phyloP scores from a whole-genome alignment of 2,329 filamentous ascomycete genomes.

The Herpotrichia juniperi region DNA sequence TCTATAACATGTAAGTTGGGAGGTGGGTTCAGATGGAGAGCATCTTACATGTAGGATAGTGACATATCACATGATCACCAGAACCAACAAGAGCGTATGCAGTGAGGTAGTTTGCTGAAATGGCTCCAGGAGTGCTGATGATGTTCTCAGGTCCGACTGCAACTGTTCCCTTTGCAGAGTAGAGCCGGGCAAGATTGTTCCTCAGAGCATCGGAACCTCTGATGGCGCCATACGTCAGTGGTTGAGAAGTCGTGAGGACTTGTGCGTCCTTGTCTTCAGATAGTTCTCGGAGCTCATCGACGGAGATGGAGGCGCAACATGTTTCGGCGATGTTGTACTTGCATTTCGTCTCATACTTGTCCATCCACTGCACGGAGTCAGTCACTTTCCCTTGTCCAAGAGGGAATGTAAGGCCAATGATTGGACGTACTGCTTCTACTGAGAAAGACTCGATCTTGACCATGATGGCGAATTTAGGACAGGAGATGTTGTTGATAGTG shows the following conservation, averaged over 20 bases:
- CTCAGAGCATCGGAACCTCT: conserved; percentile 70
- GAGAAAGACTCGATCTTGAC: conserved; percentile 67
- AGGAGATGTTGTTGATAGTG: neutral
- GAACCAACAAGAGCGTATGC: conserved; percentile 74
- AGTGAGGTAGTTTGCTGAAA: conserved; percentile 81
- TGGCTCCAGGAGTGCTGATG: conserved; percentile 79
- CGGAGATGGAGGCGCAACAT: conserved; percentile 75
- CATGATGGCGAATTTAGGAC: conserved; percentile 52
- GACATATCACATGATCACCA: conserved; percentile 83
- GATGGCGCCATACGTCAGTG: conserved; percentile 76
- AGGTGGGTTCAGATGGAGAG: neutral
- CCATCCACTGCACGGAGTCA: conserved; percentile 58
- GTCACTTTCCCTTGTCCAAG: neutral
- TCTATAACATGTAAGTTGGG: conserved; percentile 15
- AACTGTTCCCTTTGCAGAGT: conserved; percentile 60
- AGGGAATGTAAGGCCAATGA: conserved; percentile 3
- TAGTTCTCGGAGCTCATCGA: conserved; percentile 68
- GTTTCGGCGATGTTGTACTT: conserved; percentile 79
- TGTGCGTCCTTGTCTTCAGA: conserved; percentile 60
- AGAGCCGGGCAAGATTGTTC: conserved; percentile 68
- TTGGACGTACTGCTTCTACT: conserved; percentile 68
- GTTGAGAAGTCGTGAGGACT: conserved; percentile 59
- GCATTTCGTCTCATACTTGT: conserved; percentile 57
- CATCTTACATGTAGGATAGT: conserved; percentile 75
- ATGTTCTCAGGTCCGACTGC: conserved; percentile 66